Base-by-base conservation (phyloP, 106 monocot genomes). In the Triglochin maritima region DNA sequence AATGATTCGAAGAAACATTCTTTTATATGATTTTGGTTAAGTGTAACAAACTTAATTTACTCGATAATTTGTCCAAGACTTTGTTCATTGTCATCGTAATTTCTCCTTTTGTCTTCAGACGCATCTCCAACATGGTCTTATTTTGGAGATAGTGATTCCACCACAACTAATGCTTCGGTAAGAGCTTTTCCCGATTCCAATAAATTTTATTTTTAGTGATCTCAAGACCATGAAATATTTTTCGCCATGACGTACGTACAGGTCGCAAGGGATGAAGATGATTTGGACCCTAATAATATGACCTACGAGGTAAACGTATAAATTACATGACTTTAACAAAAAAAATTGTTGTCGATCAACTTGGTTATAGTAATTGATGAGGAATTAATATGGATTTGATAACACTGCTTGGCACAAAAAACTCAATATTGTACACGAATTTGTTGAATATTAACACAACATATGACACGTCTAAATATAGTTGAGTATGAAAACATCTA, bases 251-350 rank as follows among this genome's bases (percentile, higher is more conserved):
- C 29, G 29, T 29, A 29, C 29, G 29, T 29, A 44, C 53, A 72
- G 71, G 62, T 46, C 8, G 5, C 45, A 43, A 16, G 11, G 43
- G 60, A 29, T 29, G 29, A 63, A 72, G 71, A 62, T 54, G 45
- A 15, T 54, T 45, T 72, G 44, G 62, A 63, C 17, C 42, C 52
- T 45, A 63, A 72, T 13, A 72, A 52, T 29, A 62, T 62, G 71
- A 59, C 71, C 45, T 63, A 72, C 54, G 71, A 72, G 71, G 71
- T 72, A 66, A 44, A 7, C 42, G 17, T 9, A 9, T 6, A 3
- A 29, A 16, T 29, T 29, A 29, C 29, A 29, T 0, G n/a, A n/a
- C n/a, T n/a, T n/a, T n/a, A n/a, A n/a, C n/a, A n/a, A n/a, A n/a
- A n/a, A n/a, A n/a, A n/a, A n/a, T 29, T 29, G 29, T 29, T 29